Evolutionary conservation across 306 rosid species (phyloP), one percentile per base, ranked within the genome.

Genomic region (Phaseolus lunatus): DNA sequence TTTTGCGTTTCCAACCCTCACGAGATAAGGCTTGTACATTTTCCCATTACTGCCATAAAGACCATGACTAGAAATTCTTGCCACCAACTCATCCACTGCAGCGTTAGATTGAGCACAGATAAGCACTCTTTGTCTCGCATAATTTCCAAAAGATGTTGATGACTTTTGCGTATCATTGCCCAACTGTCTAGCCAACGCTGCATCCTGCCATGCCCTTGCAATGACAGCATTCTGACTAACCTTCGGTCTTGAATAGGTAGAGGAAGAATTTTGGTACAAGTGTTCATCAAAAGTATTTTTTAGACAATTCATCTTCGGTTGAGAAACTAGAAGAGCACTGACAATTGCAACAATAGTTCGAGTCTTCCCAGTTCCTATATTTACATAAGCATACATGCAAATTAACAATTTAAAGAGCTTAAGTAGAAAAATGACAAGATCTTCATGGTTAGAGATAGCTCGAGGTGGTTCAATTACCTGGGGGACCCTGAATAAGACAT

Each of bases 81-180:
- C 88, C 56, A 95, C 98, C 79, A 95, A 86, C 66, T 95, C 98
- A 88, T 95, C 98, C 59, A 95, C 97, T 13, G 98, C 98, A 67
- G 98, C 98, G 86, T 95, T 95, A 63, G 98, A 95, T 84, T 95
- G 98, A 81, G 98, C 98, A 83, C 98, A 95, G 63, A 95, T 86
- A 73, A 95, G 98, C 65, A 95, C 88, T 85, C 98, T 95, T 72
- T 88, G 81, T 84, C 85, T 89, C 22, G 24, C 83, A 75, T 76
- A 74, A 81, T 73, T 85, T 54, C 89, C 97, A 29, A 47, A 44
- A 72, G 85, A 74, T 67, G 85, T 89, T 61, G 85, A 58, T 62
- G 82, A 82, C 71, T 78, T 82, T 81, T 87, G 87, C 65, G 43
- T 85, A 78, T 92, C 88, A 67, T 86, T 88, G 59, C 76, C 83